A percentile compares a stretch with the other conserved stretches of the same genome.
Conservation (phyloP, 2,329 filamentous ascomycete species). For the Botrytis sinoallii region DNA sequence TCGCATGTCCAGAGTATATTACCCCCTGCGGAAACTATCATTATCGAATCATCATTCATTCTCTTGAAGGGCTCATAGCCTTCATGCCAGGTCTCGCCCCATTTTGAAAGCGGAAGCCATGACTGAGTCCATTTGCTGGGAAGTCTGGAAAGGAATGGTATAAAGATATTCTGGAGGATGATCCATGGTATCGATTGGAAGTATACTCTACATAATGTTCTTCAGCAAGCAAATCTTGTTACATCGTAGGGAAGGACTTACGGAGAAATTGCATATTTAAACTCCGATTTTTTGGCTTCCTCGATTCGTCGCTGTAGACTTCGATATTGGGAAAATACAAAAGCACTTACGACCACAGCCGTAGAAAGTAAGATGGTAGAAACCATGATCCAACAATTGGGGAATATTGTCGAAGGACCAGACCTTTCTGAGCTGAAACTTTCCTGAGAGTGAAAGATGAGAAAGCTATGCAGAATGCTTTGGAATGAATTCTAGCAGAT, state of each 20-base stretch:
- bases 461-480: too few species aligned
- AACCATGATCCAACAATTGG: neutral
- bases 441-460: too few species aligned
- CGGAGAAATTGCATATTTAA: constrained; percentile 9
- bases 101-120: neutral
- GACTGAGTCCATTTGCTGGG: neutral
- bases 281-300: neutral
- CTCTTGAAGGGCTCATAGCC: constrained; percentile 6
- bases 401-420: too few species aligned
- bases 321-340: constrained; percentile 6
- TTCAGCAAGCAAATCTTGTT: neutral
- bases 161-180: constrained; percentile 7
- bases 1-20: constrained; percentile 16
- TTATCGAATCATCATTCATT: neutral
- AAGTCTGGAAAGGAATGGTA: neutral
- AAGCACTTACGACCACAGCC: neutral
- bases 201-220: neutral
- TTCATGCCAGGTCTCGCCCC: constrained; percentile 4
- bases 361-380: neutral
- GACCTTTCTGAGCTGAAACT: too few species aligned
- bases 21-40: neutral
- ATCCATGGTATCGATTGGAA: constrained; percentile 16
- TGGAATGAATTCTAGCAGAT: too few species aligned
- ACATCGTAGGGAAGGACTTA: neutral
- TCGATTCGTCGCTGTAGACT: neutral